Percentiles rank a stretch among this genome's conserved stretches.
Conservation (phyloP, 495 filamentous ascomycete species). For the Astrothelium macrocarpum region DNA sequence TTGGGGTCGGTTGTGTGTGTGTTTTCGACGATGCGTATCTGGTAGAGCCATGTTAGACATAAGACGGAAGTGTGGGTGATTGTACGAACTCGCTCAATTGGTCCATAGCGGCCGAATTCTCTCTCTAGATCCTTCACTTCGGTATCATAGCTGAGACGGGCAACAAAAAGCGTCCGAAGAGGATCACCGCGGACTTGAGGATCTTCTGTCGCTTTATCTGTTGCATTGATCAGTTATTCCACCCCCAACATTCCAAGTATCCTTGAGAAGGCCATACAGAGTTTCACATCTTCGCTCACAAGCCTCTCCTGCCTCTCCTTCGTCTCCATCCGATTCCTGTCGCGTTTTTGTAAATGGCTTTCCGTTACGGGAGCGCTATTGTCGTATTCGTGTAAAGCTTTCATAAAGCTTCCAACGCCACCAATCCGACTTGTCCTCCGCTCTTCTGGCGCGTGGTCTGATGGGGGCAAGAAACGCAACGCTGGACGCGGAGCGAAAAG, state of each 20-base stretch:
- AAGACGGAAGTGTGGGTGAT: too few relatives aligned
- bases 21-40: slow-evolving; percentile 82
- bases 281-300: slow-evolving; percentile 53
- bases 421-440: slow-evolving; percentile 60
- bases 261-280: slow-evolving; percentile 48
- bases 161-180: slow-evolving; percentile 90
- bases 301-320: slow-evolving; percentile 52
- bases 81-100: slow-evolving; percentile 74
- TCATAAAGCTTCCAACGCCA: slow-evolving; percentile 65
- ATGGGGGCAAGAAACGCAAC: slow-evolving; percentile 77
- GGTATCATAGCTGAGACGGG: slow-evolving; percentile 78
- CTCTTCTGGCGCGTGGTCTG: slow-evolving; percentile 74
- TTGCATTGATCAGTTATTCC: background rate
- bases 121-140: slow-evolving; percentile 84
- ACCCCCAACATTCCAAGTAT: background rate
- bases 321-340: slow-evolving; percentile 71
- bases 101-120: slow-evolving; percentile 89
- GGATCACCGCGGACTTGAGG: slow-evolving; percentile 82
- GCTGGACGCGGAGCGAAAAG: slow-evolving; percentile 92
- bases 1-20: slow-evolving; percentile 58
- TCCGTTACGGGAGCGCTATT: slow-evolving; percentile 76
- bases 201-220: slow-evolving; percentile 46
- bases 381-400: slow-evolving; percentile 57
- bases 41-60: background rate
- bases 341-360: slow-evolving; percentile 79